These are phyloP conservation scores for Boletus huronensis DNA, from an alignment of 768 basidiomycete species.

Conservation along the genomic window DNA sequence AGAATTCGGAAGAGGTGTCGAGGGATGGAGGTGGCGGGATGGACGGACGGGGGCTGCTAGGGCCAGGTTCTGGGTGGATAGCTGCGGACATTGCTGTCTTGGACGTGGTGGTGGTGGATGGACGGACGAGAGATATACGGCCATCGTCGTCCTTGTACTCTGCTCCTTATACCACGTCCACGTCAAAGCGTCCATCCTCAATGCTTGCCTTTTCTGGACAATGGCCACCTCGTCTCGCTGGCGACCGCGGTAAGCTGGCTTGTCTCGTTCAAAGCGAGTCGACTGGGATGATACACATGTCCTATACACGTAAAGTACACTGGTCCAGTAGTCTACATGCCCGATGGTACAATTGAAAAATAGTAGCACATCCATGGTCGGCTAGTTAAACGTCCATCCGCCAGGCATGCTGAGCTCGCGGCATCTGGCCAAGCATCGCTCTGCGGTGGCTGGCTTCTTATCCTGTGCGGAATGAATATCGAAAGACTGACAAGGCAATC, in stretches of 20 bases:
- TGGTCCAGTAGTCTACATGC: conserved; percentile 8
- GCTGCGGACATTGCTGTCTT: conserved; percentile 11
- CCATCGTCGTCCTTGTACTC: conserved; percentile 18
- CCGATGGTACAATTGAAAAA: conserved; percentile 14
- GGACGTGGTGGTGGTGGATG: neutral
- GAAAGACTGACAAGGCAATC: conserved; percentile 18
- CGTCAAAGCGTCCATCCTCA: conserved; percentile 33
- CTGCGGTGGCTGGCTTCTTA: conserved; percentile 7
- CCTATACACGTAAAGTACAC: conserved; percentile 19
- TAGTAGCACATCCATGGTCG: neutral
- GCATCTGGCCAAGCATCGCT: conserved; percentile 16
- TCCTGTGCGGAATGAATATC: conserved; percentile 18
- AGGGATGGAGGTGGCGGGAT: conserved; percentile 17
- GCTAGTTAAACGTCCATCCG: conserved; percentile 34
- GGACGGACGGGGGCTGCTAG: conserved; percentile 15
- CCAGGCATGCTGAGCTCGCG: conserved; percentile 41
- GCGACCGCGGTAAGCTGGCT: conserved; percentile 25
- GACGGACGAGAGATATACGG: neutral
- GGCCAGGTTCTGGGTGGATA: conserved; percentile 16
- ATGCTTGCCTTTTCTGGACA: conserved; percentile 35
- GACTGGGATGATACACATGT: conserved; percentile 11
- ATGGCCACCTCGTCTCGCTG: conserved; percentile 13
- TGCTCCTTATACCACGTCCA: conserved; percentile 24
- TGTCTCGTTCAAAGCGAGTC: conserved; percentile 12
- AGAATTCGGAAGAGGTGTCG: conserved; percentile 29